These are phyloP conservation scores for Lactarius trivialis DNA, from an alignment of 768 basidiomycete species.

Conservation along the genomic window DNA sequence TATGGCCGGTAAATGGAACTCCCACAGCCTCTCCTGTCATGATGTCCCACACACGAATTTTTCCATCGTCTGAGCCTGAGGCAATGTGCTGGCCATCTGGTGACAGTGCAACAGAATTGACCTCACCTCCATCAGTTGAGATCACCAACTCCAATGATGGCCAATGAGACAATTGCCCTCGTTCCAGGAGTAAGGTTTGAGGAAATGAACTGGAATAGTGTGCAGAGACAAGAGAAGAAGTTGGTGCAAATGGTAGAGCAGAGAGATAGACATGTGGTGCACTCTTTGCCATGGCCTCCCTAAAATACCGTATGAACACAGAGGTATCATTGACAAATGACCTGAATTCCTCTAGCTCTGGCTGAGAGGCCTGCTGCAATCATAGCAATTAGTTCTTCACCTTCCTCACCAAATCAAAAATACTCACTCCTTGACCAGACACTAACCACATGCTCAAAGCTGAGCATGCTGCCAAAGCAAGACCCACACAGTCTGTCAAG, in stretches of 20 bases:
- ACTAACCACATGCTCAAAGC: background rate
- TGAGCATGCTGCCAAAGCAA: background rate
- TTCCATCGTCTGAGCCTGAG: background rate
- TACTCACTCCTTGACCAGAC: background rate
- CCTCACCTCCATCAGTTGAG: background rate
- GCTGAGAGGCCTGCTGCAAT: background rate
- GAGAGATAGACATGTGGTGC: background rate
- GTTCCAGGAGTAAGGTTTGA: background rate
- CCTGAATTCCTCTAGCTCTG: background rate
- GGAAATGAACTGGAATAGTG: background rate
- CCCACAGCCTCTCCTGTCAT: background rate
- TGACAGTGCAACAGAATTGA: background rate
- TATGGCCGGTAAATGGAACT: background rate
- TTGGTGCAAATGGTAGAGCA: background rate
- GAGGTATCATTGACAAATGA: background rate
- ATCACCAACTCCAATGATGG: background rate
- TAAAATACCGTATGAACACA: background rate
- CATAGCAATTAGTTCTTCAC: background rate
- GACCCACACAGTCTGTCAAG: background rate
- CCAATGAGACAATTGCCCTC: background rate
- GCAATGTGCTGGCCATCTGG: background rate
- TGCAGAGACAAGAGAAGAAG: background rate
- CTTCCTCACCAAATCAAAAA: background rate
- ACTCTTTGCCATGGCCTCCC: background rate
- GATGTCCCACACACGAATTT: background rate